Conservation (phyloP, 225 moss, liverwort and hornwort genomes). For the Thuidium tamariscinum region DNA sequence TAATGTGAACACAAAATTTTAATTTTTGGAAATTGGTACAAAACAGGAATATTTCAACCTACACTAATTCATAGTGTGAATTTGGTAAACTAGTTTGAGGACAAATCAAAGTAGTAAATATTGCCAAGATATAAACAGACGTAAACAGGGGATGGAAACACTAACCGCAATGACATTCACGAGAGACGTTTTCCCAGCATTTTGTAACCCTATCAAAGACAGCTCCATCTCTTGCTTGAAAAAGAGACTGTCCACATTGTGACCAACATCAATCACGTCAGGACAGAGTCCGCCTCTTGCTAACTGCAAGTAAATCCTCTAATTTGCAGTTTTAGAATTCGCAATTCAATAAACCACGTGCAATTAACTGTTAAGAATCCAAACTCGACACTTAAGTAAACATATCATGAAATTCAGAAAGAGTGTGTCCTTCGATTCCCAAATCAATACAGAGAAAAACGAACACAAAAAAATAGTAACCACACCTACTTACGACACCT, state of each 20-base stretch:
- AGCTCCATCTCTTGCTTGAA: slow-evolving; percentile 99
- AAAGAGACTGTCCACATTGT: slow-evolving; percentile 55
- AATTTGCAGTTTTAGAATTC: neutral
- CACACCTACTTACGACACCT: neutral
- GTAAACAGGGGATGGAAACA: neutral
- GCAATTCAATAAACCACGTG: neutral
- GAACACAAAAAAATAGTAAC: neutral
- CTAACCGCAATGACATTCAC: slow-evolving; percentile 92
- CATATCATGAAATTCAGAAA: neutral
- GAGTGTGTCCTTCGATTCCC: neutral
- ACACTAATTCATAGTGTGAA: neutral
- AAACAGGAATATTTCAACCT: neutral
- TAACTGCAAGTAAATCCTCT: neutral
- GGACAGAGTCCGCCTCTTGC: neutral
- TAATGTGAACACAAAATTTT: neutral
- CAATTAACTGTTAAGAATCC: neutral
- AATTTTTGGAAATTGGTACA: neutral
- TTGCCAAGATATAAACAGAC: neutral
- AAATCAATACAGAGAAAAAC: neutral
- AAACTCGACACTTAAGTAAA: neutral
- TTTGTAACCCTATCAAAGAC: slow-evolving; percentile 83
- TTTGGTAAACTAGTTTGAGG: neutral
- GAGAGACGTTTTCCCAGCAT: slow-evolving; percentile 86
- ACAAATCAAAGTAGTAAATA: neutral
- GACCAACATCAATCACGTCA: slow-evolving; percentile 4